Percentiles rank a stretch among this genome's conserved stretches.
phyloP scores from a whole-genome alignment of 768 basidiomycete genomes.

The Hydnomerulius pinastri region DNA sequence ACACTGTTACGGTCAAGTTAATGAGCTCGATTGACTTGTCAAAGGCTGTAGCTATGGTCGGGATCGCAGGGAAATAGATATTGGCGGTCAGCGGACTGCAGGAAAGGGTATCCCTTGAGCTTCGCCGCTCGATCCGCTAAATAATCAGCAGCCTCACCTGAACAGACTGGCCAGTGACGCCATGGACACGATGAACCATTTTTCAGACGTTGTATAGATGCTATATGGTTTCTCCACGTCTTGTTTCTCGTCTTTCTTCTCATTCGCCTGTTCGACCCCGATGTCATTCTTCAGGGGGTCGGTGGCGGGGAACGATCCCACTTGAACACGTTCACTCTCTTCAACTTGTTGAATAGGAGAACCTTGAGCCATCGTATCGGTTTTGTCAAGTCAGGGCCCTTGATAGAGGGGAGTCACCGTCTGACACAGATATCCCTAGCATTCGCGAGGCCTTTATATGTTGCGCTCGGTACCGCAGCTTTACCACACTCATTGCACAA shows the following conservation, averaged over 20 bases:
- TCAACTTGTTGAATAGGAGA: not conserved
- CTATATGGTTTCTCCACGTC: slow-evolving; percentile 36
- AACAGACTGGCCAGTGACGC: slow-evolving; percentile 65
- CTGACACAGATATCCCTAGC: too few relatives aligned
- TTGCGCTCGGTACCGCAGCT: too few relatives aligned
- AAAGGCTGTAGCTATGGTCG: slow-evolving; percentile 59
- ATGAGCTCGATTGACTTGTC: slow-evolving; percentile 68
- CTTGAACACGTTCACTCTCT: not conserved
- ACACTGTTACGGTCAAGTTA: slow-evolving; percentile 72
- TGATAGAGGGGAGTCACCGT: too few relatives aligned
- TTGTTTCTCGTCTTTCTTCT: not conserved
- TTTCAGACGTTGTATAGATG: slow-evolving; percentile 56
- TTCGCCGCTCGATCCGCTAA: not conserved
- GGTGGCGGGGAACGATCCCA: not conserved
- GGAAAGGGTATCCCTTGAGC: not conserved
- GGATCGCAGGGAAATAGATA: slow-evolving; percentile 82
- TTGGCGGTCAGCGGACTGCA: slow-evolving; percentile 69
- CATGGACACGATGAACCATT: slow-evolving; percentile 68
- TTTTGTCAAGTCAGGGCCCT: too few relatives aligned
- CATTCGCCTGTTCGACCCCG: not conserved
- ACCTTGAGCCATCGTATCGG: not conserved
- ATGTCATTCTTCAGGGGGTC: too few relatives aligned
- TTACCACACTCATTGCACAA: too few relatives aligned
- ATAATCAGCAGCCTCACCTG: slow-evolving; percentile 42
- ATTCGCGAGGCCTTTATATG: too few relatives aligned